Percentiles rank a stretch among this genome's conserved stretches.
phyloP scores from a whole-genome alignment of 441 rosid species.

The Syzygium syzygioides region DNA sequence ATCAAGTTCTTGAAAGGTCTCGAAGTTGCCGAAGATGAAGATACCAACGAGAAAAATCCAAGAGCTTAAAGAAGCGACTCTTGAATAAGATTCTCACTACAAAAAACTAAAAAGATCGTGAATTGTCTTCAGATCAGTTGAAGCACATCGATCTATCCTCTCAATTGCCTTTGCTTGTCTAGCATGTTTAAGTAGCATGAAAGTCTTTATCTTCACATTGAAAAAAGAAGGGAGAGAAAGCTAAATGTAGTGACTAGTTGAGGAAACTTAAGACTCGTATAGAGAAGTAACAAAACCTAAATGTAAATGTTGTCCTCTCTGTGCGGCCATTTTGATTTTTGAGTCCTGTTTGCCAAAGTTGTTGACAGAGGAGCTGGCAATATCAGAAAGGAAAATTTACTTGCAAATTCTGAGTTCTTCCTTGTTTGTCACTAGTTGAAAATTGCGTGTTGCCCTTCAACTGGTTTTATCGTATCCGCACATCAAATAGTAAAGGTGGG shows the following conservation, averaged over 20 bases:
- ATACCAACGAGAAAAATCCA: background rate
- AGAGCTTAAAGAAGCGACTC: background rate
- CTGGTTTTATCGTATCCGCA: no score
- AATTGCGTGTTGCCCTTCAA: background rate
- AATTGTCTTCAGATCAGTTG: background rate
- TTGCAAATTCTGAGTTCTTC: background rate
- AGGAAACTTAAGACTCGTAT: accelerated
- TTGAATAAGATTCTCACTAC: background rate
- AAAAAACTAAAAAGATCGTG: background rate
- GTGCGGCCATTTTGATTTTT: no score
- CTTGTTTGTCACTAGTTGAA: background rate
- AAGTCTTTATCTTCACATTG: background rate
- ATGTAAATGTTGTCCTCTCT: background rate
- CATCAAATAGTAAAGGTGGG: background rate
- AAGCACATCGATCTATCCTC: background rate
- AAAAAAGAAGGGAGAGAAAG: background rate
- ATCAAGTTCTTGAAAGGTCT: background rate
- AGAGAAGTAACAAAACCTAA: background rate
- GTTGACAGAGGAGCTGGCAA: background rate
- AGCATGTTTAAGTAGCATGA: background rate
- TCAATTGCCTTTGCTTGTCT: background rate
- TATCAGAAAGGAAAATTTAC: background rate
- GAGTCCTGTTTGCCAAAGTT: no score
- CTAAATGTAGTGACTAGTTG: background rate
- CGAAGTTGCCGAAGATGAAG: background rate